These are phyloP conservation scores for Candida dubliniensis DNA, from an alignment of 1,139 yeast species.

Conservation along the genomic window DNA sequence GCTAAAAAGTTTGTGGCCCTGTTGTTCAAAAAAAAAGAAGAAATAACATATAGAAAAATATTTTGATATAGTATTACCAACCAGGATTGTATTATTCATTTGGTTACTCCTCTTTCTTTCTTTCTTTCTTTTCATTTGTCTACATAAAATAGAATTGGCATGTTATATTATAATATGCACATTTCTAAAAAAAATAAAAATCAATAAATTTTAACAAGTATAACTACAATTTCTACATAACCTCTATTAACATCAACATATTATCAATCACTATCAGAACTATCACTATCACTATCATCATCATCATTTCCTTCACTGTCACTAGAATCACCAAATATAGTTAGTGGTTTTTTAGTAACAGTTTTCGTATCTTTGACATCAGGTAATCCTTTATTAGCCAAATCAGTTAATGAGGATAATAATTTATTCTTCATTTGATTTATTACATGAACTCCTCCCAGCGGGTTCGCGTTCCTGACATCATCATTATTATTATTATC, in stretches of 20 bases:
- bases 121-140: background rate
- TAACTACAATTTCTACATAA: background rate
- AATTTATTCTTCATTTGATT: conserved; percentile 22
- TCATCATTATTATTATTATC: background rate
- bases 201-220: background rate
- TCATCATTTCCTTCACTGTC: conserved; percentile 17
- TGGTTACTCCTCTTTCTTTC: no score
- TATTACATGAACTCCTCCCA: background rate
- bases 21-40: no score
- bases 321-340: conserved; percentile 2
- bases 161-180: conserved; percentile 2
- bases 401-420: conserved; percentile 56
- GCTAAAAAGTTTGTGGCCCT: background rate
- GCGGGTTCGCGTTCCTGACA: no score
- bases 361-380: conserved; percentile 49
- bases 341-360: background rate
- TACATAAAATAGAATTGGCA: background rate
- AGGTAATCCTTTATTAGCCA: conserved; percentile 60
- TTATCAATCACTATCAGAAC: background rate
- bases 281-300: conserved; percentile 17
- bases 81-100: no score
- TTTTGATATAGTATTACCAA: no score
- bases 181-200: background rate
- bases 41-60: no score
- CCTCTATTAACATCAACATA: background rate